Base-by-base conservation (phyloP, 1,284 basidiomycete species). In the Ceratorhiza oryzae-sativae region DNA sequence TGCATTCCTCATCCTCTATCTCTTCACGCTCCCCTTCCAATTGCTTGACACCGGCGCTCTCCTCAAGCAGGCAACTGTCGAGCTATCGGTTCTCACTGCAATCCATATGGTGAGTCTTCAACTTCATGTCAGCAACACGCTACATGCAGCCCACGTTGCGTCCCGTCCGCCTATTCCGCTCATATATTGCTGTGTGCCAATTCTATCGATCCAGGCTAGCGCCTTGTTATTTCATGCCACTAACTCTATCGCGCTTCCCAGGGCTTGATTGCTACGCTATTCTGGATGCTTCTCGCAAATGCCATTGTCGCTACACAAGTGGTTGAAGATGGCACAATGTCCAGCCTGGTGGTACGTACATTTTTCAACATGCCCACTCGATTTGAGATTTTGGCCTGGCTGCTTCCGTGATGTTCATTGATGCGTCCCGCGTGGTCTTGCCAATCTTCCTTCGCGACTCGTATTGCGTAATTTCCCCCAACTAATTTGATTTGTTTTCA, bases 281-380 rank as follows among this genome's bases (percentile, higher is more conserved):
- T 93, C 77, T 94, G 91, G 91, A 77, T 87, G 2, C 82, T 95
- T 62, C 82, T 95, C 36, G 90, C 84, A 32, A 95, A 94, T 79
- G 92, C 85, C 3, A 80, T 95, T 67, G 86, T 96, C 27, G 90
- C 91, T 39, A 92, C 90, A 10, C 93, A 95, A 79, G 79, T 94
- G 32, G 77, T 82, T 5, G 80, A 82, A 79, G 94, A 95, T 77
- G 93, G 93, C 10, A 92, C 92, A 0, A 81, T 88, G 23, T 87
- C 86, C 74, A 87, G 88, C 70, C 74, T 93, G 34, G 82, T 91
- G 68, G 91, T 92, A 72, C 75, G 89, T 85, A 4, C 30, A 25
- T 34, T 34, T 55, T 41, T 32, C 13, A 25, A 60, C 23, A 53
- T 32, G 10, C 49, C 23, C 36, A n/a, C 20, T 4, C 20, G 23